A percentile compares a stretch with the other conserved stretches of the same genome.
Conservation (phyloP, 2,329 filamentous ascomycete genomes). For the Tolypocladium pustulatum region DNA sequence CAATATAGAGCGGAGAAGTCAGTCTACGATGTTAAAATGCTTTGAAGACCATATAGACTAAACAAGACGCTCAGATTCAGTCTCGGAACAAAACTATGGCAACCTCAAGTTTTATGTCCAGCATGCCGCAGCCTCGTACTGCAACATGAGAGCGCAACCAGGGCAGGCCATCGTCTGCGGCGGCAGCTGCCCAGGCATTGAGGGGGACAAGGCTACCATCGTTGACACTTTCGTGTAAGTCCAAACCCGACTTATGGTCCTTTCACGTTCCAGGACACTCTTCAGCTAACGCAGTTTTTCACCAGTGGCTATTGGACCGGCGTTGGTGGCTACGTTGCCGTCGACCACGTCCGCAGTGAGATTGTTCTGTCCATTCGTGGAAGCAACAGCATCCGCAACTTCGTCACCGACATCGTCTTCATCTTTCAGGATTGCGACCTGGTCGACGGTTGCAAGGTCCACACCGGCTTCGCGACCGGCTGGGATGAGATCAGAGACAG, state of each 20-base stretch:
- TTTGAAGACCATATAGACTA: neutral
- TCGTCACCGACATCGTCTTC: conserved; percentile 41
- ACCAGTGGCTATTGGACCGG: conserved; percentile 30
- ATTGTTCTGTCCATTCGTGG: conserved; percentile 54
- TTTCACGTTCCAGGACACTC: neutral
- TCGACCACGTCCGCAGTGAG: conserved; percentile 35
- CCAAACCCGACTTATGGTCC: neutral
- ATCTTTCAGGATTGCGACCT: conserved; percentile 16
- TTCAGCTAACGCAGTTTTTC: conserved; percentile 5
- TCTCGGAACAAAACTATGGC: conserved; percentile 21
- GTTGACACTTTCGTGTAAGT: conserved; percentile 30
- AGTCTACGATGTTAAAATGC: neutral
- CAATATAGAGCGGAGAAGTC: conserved; percentile 23
- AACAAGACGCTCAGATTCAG: neutral
- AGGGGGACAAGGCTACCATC: conserved; percentile 30
- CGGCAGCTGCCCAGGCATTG: conserved; percentile 32
- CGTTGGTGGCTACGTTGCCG: conserved; percentile 39
- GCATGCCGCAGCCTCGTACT: conserved; percentile 42
- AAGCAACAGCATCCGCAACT: conserved; percentile 48
- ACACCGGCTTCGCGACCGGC: conserved; percentile 48
- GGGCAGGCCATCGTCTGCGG: conserved; percentile 32
- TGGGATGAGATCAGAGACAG: conserved; percentile 41
- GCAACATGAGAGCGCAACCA: conserved; percentile 31
- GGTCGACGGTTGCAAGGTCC: conserved; percentile 34
- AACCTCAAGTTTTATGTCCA: conserved; percentile 38